Conservation (phyloP, 73 alveolate genomes). For the Symbiodinium pilosum region DNA sequence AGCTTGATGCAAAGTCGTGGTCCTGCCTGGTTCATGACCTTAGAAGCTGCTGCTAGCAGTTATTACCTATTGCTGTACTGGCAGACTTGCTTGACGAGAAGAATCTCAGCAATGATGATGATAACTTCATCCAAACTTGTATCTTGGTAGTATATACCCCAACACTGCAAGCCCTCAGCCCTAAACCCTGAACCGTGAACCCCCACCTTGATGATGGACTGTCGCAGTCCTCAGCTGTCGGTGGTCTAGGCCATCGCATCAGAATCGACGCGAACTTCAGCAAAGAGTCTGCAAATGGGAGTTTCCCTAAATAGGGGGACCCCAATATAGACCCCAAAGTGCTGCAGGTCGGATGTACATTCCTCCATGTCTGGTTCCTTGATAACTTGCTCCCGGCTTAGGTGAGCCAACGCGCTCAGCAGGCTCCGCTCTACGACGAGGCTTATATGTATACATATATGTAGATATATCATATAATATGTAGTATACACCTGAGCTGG, state of each 20-base stretch:
- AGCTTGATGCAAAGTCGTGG: not conserved
- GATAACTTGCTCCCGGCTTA: not conserved
- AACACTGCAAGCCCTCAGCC: not conserved
- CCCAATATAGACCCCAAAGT: too few species aligned
- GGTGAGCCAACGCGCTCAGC: slow-evolving; percentile 65
- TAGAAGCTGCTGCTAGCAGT: not conserved
- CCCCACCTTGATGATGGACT: not conserved
- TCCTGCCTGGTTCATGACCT: not conserved
- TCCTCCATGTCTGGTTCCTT: not conserved
- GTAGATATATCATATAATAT: too few species aligned
- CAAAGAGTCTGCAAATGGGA: not conserved
- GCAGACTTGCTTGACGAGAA: not conserved
- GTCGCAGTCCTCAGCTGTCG: not conserved
- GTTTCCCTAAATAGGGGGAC: too few species aligned
- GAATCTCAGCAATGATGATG: not conserved
- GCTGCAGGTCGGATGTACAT: slow-evolving; percentile 31
- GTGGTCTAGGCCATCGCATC: not conserved
- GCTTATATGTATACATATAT: too few species aligned
- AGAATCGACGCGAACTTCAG: not conserved
- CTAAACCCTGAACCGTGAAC: not conserved
- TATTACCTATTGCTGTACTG: not conserved
- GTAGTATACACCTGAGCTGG: too few species aligned
- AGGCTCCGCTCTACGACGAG: slow-evolving; percentile 86
- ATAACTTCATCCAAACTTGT: not conserved
- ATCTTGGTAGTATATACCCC: not conserved